Evolutionary conservation across 768 basidiomycete species (phyloP).

Genomic region (Lenzites betulinus): DNA sequence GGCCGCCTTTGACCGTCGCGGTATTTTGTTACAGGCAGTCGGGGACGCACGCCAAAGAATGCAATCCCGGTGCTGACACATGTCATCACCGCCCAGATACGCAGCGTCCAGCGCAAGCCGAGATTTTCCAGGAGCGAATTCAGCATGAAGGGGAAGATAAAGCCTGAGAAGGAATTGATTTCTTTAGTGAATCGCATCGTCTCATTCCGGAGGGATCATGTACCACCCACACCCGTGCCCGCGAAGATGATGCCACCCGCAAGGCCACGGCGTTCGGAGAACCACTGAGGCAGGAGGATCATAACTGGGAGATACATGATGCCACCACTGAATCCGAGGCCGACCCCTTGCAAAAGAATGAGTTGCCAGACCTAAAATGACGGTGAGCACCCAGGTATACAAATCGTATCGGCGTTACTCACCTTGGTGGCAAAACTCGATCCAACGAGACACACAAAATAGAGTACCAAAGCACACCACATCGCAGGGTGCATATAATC

Average conservation of each 20-base stretch:
- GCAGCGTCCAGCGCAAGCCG: conserved; percentile 26
- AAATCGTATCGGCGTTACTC: background rate
- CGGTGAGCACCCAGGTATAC: background rate
- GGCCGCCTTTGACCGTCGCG: conserved; percentile 18
- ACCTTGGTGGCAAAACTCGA: conserved; percentile 28
- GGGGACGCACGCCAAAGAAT: conserved; percentile 21
- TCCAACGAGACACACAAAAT: conserved; percentile 17
- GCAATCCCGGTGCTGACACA: conserved; percentile 22
- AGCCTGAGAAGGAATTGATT: conserved; percentile 10
- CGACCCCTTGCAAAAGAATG: conserved; percentile 27
- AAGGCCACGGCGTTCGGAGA: conserved; percentile 25
- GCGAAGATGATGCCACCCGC: conserved; percentile 28
- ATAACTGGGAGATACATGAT: conserved; percentile 19
- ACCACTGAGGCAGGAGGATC: conserved; percentile 28
- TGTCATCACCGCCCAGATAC: conserved; percentile 23
- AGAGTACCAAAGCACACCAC: conserved; percentile 20
- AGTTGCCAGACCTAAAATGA: conserved; percentile 26
- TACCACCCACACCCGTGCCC: conserved; percentile 26
- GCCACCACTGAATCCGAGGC: conserved; percentile 24
- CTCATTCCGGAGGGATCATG: background rate
- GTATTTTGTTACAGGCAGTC: conserved; percentile 24
- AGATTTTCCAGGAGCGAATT: conserved; percentile 21
- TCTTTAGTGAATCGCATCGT: background rate
- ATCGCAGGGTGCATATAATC: conserved; percentile 24
- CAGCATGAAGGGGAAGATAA: conserved; percentile 26